A percentile compares a stretch with the other conserved stretches of the same genome.
Conservation (phyloP, 2,329 filamentous ascomycete species). For the Aspergillus cejpii region DNA sequence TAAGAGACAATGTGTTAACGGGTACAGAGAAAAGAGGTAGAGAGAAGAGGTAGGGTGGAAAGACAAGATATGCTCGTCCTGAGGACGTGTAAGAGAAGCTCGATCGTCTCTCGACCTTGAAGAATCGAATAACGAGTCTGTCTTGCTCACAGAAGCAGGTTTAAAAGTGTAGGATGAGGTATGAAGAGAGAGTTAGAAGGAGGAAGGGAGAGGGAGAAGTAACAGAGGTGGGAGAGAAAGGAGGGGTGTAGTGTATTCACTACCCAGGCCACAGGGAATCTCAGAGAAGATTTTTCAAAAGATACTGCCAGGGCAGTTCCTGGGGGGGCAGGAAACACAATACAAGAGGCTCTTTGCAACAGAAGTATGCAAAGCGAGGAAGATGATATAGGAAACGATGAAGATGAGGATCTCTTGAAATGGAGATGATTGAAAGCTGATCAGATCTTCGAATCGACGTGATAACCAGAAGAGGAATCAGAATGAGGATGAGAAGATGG, state of each 20-base stretch:
- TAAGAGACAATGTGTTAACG: not conserved
- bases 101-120: not conserved
- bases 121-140: not conserved
- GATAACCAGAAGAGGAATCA: no score
- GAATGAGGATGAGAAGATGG: not conserved
- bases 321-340: no score
- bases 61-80: not conserved
- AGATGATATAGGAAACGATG: not conserved
- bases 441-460: not conserved
- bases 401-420: not conserved
- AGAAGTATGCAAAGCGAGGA: not conserved
- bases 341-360: no score
- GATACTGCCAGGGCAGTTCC: no score
- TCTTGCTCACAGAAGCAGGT: not conserved
- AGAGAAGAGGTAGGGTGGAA: not conserved
- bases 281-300: not conserved
- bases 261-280: not conserved
- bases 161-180: not conserved
- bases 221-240: not conserved
- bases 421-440: not conserved
- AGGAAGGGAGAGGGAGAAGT: not conserved
- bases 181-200: constrained; percentile 1
- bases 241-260: not conserved
- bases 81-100: not conserved
- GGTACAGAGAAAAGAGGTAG: not conserved